Base-by-base conservation (phyloP, 2,329 filamentous ascomycete genomes). In the Byssothecium circinans region DNA sequence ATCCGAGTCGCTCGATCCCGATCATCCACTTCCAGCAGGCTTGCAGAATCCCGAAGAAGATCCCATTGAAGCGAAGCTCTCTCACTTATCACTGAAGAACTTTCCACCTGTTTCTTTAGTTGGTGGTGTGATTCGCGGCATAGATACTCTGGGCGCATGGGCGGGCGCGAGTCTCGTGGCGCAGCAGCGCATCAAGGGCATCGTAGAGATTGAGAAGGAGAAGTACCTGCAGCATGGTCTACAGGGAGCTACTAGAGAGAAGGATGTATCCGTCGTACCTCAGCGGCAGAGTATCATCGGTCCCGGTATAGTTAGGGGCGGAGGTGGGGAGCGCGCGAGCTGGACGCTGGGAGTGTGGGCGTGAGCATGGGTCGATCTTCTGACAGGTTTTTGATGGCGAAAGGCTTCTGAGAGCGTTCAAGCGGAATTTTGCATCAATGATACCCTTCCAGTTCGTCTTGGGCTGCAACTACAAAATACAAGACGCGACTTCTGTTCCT, bases 81-180 rank as follows among this genome's bases (percentile, higher is more conserved):
- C 79, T 58, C 71, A 78, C 50, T 64, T 79, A 64, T 51, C 77
- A 61, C 64, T 74, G 11, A 74, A 61, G 45, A 75, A 72, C 57
- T 74, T 56, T 1, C 65, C 67, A 0, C 62, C 68, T 2, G 44
- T 70, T 65, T 43, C 53, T 5, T 51, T 65, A 4, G 62, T 82
- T 1, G 80, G 82, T 32, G 86, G 86, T 2, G 72, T 77, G 22
- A 73, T 91, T 32, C 79, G 88, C 20, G 85, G 80, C 2, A 73
- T 90, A 2, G 83, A 88, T 52, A 84, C 85, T 1, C 71, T 91
- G 1, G 88, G 88, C 0, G 75, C 87, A 2, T 92, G 88, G 87
- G 80, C 81, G 17, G 88, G 88, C 10, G 88, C 84, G 2, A 90
- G 87, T 64, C 64, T 92, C 44, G 73, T 87, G 15, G 81, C 85